These are phyloP conservation scores for Aspergillus piperis DNA, from an alignment of 2,329 filamentous ascomycete genomes.

Conservation along the genomic window DNA sequence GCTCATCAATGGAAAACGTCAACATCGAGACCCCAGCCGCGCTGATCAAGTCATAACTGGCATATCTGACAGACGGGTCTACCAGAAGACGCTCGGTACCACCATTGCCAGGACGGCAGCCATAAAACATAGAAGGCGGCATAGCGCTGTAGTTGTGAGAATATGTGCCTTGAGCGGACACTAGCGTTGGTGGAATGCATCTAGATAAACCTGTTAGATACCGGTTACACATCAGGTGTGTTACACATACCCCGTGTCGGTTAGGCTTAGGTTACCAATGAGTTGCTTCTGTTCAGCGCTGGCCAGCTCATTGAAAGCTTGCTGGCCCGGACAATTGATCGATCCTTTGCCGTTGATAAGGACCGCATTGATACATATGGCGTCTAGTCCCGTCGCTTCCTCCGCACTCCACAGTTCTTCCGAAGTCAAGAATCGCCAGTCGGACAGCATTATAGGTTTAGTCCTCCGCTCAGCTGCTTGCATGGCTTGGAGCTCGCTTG, in stretches of 20 bases:
- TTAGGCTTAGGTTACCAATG: slow-evolving; percentile 19
- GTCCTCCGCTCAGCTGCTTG: slow-evolving; percentile 50
- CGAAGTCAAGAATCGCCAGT: slow-evolving; percentile 58
- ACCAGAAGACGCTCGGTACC: slow-evolving; percentile 48
- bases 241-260: slow-evolving; percentile 22
- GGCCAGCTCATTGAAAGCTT: slow-evolving; percentile 44
- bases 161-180: slow-evolving; percentile 18
- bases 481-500: slow-evolving; percentile 46
- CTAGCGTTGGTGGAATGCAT: slow-evolving; percentile 21
- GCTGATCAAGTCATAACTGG: slow-evolving; percentile 56
- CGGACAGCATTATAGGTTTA: slow-evolving; percentile 54
- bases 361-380: slow-evolving; percentile 61
- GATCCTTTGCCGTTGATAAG: slow-evolving; percentile 62
- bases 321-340: slow-evolving; percentile 51
- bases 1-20: slow-evolving; percentile 48
- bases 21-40: slow-evolving; percentile 52
- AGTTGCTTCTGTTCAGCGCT: slow-evolving; percentile 17
- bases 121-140: slow-evolving; percentile 29
- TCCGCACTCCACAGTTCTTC: slow-evolving; percentile 38
- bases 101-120: slow-evolving; percentile 51
- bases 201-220: slow-evolving; percentile 9
- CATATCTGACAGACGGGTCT: slow-evolving; percentile 43
- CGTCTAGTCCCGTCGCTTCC: slow-evolving; percentile 33
- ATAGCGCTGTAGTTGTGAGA: slow-evolving; percentile 26
- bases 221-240: too few species aligned